Base-by-base conservation (phyloP, 1,139 yeast species). In the Magnusiomyces suaveolens region DNA sequence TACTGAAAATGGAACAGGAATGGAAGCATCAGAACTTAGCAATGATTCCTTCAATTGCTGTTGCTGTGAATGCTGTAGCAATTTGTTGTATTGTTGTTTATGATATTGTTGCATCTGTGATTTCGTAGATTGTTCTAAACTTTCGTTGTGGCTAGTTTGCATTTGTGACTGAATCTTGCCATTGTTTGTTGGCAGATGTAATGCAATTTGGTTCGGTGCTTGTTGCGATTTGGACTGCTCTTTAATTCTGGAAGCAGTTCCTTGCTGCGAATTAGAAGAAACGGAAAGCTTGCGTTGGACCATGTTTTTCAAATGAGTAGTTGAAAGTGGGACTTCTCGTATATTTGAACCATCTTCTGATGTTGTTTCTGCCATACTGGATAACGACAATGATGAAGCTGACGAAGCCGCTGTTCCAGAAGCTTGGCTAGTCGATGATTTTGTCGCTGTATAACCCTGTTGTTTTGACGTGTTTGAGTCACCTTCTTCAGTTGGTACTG, bases 31-130 rank as follows among this genome's bases (percentile, higher is more conserved):
- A 23, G 51, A 21, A 8, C 18, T 46, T 16, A 33, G 38, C 3
- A 48, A 16, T 3, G 43, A n/a, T 12, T 44, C 43, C 26, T 48
- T 39, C 23, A 48, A 18, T 29, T 39, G 58, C 18, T 33, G 52
- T 36, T 43, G 56, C 47, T 51, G 61, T 33, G 47, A 57, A 21
- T 24, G 51, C 20, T 50, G 50, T 14, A 56, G 25, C 33, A 52
- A 56, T 32, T 56, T 54, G 23, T 52, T 56, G 26, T 56, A 53
- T 16, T 38, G 52, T 25, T 53, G 56, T 36, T 49, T 51, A 33
- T 54, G 50, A 21, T 52, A 44, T 23, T 38, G 23, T 48, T 48
- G 51, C 14, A 46, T 29, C 18, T 46, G 21, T 8, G 41, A 36
- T 16, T 36, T 36, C 16, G 41, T n/a, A 36, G 41, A 36, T 14